Evolutionary conservation across 2,329 filamentous ascomycete genomes (phyloP).

Genomic region (Aspergillus hiratsukae): DNA sequence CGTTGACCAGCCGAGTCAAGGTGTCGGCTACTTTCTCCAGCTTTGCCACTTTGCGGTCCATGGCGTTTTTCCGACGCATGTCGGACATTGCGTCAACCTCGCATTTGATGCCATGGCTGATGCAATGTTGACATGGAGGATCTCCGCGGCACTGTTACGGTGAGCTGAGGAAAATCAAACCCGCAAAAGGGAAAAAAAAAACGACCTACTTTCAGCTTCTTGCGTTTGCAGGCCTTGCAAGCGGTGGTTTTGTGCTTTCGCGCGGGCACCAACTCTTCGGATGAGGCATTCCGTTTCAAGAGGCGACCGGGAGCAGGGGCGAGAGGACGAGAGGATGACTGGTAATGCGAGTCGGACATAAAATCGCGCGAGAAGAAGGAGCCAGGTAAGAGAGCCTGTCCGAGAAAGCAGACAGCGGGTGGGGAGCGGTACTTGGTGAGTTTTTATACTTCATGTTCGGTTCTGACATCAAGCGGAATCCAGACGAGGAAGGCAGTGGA

Average conservation of each 20-base stretch:
- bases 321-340: conserved; percentile 12
- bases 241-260: conserved; percentile 23
- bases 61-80: conserved; percentile 23
- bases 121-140: conserved; percentile 25
- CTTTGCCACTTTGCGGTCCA: conserved; percentile 20
- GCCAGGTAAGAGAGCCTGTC: not conserved
- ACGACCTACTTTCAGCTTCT: conserved; percentile 18
- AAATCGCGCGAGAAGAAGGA: not conserved
- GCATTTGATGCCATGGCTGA: conserved; percentile 22
- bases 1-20: conserved; percentile 15
- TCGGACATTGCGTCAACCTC: conserved; percentile 24
- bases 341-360: conserved; percentile 14
- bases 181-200: not conserved
- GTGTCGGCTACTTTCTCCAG: conserved; percentile 16
- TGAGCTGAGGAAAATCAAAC: not conserved
- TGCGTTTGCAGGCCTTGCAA: conserved; percentile 18
- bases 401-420: not conserved
- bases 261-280: conserved; percentile 9
- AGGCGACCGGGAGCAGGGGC: conserved; percentile 12
- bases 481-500: too few species aligned
- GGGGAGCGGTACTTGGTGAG: not conserved
- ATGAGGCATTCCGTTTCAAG: conserved; percentile 2
- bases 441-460: not conserved
- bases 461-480: not conserved
- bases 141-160: conserved; percentile 22